Conservation (phyloP, 2,329 filamentous ascomycete species). For the Fusarium robinianum region DNA sequence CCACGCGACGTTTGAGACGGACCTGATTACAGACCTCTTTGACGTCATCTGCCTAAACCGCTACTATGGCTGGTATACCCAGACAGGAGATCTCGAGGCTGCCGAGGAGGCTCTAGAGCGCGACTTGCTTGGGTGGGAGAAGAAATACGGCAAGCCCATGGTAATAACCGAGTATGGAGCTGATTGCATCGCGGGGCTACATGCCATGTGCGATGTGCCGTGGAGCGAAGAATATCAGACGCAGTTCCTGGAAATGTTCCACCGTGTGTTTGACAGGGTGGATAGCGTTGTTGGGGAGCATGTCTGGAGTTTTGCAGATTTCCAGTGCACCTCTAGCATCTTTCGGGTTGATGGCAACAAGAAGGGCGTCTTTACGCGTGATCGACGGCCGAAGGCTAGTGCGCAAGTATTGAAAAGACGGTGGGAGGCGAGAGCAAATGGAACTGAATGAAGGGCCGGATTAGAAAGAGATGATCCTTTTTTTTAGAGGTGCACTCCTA, state of each 20-base stretch:
- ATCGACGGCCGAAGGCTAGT: conserved; percentile 10
- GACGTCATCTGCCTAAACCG: conserved; percentile 19
- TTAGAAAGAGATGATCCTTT: no score
- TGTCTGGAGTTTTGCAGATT: conserved; percentile 29
- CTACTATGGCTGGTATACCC: conserved; percentile 20
- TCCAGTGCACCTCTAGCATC: conserved; percentile 14
- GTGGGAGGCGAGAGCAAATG: no score
- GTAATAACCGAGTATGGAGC: conserved; percentile 19
- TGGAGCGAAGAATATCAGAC: conserved; percentile 28
- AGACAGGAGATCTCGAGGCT: conserved; percentile 10
- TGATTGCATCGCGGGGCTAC: conserved; percentile 11
- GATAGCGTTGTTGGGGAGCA: conserved; percentile 25
- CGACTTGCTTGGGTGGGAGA: conserved; percentile 9
- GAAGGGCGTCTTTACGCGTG: conserved; percentile 25
- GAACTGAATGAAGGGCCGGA: no score
- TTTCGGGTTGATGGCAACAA: conserved; percentile 27
- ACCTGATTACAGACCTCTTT: conserved; percentile 15
- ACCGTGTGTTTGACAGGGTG: conserved; percentile 22
- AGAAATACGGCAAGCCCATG: conserved; percentile 16
- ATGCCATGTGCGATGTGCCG: conserved; percentile 18
- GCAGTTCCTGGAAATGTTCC: conserved; percentile 19
- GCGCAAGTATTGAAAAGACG: conserved; percentile 11
- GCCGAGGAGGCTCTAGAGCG: conserved; percentile 13
- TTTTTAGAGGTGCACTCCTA: no score
- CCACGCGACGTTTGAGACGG: conserved; percentile 1